Base-by-base conservation (phyloP, 179 eudicot species). In the Drosera spatulata region DNA sequence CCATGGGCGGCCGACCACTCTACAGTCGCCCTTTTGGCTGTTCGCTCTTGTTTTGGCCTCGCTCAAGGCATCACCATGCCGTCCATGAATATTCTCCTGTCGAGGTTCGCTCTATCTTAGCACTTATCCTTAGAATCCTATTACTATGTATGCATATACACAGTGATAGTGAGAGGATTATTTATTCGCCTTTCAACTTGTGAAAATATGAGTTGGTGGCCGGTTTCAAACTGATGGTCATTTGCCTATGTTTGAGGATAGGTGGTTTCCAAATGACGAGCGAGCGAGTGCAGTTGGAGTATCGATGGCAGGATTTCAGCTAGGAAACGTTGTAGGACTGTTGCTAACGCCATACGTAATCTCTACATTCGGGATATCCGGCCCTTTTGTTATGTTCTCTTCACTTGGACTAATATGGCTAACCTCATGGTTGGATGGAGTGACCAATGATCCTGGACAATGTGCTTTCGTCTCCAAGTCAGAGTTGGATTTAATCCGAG, bases 1-100 rank as follows among this genome's bases (percentile, higher is more conserved):
- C 98, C 98, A 42, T 88, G 74, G 96, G 98, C 96, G 13, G 95
- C 96, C 38, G 67, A 80, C 66, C 87, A 80, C 55, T 91, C 98
- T 13, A 73, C 88, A 10, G 13, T 72, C 63, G 61, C 69, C 61
- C 96, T 91, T 65, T 75, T 91, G 61, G 80, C 65, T 33, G 76
- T 75, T 57, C 95, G 98, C 4, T 85, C 84, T 14, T 67, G 89
- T 62, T 88, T 91, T 14, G 98, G 98, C 10, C 79, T 91, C 0
- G 98, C 98, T 7, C 87, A 86, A 84, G 98, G 98, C 7, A 96
- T 91, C 0, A 96, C 98, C 64, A 65, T 91, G 15, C 98, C 98
- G 51, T 73, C 90, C 62, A 91, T 91, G 98, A 91, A 80, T 76
- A 76, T 73, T 44, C 74, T 88, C 37, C 68, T 91, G 22, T 86